Evolutionary conservation across 164 flowering plant genomes (phyloP).

Genomic region (Vitis rotundifolia): DNA sequence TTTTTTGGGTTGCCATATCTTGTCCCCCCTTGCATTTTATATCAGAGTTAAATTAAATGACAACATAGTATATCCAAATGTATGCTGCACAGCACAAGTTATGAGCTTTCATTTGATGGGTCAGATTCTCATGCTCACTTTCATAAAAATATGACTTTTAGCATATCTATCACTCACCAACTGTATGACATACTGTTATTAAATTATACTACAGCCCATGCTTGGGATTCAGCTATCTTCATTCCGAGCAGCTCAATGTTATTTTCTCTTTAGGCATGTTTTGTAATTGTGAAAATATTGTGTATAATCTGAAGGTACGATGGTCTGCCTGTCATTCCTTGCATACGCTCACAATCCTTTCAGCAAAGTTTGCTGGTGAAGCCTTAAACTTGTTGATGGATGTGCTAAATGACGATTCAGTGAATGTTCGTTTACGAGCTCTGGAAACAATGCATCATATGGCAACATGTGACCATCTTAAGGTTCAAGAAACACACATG

Average conservation of each 20-base stretch:
- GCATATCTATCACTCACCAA: background rate
- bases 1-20: background rate
- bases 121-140: background rate
- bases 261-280: conserved; percentile 1
- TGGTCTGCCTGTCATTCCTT: conserved; percentile 65
- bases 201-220: background rate
- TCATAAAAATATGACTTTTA: background rate
- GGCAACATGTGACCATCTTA: conserved; percentile 44
- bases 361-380: conserved; percentile 55
- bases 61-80: background rate
- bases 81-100: background rate
- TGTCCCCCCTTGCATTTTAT: background rate
- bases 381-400: conserved; percentile 67
- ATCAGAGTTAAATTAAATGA: background rate
- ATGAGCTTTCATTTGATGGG: background rate
- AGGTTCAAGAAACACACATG: conserved; percentile 60
- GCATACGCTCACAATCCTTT: conserved; percentile 40
- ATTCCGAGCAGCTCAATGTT: background rate
- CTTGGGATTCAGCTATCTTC: background rate
- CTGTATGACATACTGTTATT: background rate
- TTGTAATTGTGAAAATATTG: conserved; percentile 9
- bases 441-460: conserved; percentile 63
- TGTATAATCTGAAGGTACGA: conserved; percentile 64
- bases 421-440: conserved; percentile 58
- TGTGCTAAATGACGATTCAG: conserved; percentile 74